Evolutionary conservation across 1,284 basidiomycete genomes (phyloP), one percentile per base, ranked within the genome.

Genomic region (Apiotrichum siamense): DNA sequence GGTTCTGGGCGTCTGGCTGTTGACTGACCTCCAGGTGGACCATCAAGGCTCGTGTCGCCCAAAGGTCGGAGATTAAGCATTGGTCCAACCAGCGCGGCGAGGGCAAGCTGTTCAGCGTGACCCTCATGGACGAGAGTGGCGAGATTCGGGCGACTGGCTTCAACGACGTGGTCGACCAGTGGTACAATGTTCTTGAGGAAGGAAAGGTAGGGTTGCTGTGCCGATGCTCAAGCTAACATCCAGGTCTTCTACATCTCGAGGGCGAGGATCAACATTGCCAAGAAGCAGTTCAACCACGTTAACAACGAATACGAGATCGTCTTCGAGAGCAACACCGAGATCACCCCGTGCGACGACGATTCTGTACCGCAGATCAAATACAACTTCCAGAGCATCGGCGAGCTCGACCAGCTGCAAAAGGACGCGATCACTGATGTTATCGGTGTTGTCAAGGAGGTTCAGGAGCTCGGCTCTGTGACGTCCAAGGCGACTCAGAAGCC

Each of bases 261-360:
- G 65, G 94, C 88, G 9, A 82, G 88, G 49, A 86, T 98, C 66
- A 88, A 89, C 67, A 83, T 97, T 27, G 93, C 94, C 40, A 98
- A 97, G 78, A 97, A 94, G 77, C 94, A 97, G 75, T 99, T 96
- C 74, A 88, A 83, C 46, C 90, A 87, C 66, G 75, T 96, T 43
- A 77, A 81, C 60, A 97, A 96, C 70, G 93, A 98, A 68, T 98
- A 98, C 67, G 94, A 98, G 70, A 83, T 99, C 56, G 80, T 78
- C 43, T 80, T 99, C n/a, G 90, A 93, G 59, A 83, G 81, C 57
- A 79, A 81, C 49, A 91, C 90, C 0, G 86, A 88, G 61, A 79
- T 96, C 25, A 84, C 87, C 69, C 69, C 72, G 74, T 93, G 89
- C 64, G 80, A 80, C 45, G 91, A 96, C 64, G 78, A 81, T 21